phyloP scores from a whole-genome alignment of 495 filamentous ascomycete genomes.

The Lasiosphaeriaceae sp. region DNA sequence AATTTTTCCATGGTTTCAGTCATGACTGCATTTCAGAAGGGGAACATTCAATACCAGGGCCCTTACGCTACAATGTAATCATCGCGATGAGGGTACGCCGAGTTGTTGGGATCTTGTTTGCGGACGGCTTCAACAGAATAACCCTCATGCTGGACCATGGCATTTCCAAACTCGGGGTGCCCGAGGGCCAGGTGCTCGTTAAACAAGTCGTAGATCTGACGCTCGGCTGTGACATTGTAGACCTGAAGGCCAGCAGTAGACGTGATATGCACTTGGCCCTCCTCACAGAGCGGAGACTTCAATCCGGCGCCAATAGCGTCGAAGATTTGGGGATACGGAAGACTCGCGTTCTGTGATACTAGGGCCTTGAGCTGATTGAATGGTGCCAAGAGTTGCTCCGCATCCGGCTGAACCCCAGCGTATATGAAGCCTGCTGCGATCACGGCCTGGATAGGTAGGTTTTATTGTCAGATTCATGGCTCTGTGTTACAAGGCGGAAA shows the following conservation, averaged over 20 bases:
- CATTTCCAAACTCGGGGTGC: slow-evolving; percentile 23
- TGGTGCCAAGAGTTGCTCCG: too few relatives aligned
- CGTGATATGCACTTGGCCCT: slow-evolving; percentile 45
- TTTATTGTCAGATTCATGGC: too few relatives aligned
- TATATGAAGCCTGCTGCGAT: too few relatives aligned
- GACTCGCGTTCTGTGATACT: too few relatives aligned
- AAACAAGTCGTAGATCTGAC: slow-evolving; percentile 37
- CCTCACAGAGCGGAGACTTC: slow-evolving; percentile 22
- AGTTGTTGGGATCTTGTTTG: slow-evolving; percentile 7
- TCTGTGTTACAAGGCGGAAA: too few relatives aligned
- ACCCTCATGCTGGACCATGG: slow-evolving; percentile 39
- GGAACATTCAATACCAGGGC: not conserved
- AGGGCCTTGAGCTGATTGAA: too few relatives aligned
- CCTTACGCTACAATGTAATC: not conserved
- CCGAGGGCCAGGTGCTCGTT: slow-evolving; percentile 15
- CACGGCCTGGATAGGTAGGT: too few relatives aligned
- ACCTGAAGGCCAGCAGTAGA: slow-evolving; percentile 32
- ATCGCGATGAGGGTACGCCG: not conserved
- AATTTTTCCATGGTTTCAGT: too few relatives aligned
- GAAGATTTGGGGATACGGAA: too few relatives aligned
- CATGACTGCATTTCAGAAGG: too few relatives aligned
- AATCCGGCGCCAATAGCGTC: not conserved
- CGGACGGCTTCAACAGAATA: slow-evolving; percentile 37
- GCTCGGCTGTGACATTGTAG: slow-evolving; percentile 37
- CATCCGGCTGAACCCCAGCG: too few relatives aligned